Evolutionary conservation across 768 basidiomycete species (phyloP).

Genomic region (Hemileccinum rubropunctum): DNA sequence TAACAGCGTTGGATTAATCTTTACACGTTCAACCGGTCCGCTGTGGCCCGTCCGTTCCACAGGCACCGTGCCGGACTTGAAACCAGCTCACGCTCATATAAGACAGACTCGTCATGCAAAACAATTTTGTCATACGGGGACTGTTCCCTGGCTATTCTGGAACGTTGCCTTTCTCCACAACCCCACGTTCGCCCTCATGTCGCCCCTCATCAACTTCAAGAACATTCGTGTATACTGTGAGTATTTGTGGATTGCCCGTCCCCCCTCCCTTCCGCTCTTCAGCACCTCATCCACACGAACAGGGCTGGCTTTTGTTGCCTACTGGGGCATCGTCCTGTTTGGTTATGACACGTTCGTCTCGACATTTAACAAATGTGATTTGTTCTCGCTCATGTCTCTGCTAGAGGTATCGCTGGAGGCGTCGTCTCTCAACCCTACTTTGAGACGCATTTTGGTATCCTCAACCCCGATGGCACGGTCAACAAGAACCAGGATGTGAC

Average conservation of each 20-base stretch:
- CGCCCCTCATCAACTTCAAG: slow-evolving; percentile 31
- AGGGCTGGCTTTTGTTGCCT: slow-evolving; percentile 74
- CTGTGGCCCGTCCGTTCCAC: too few species aligned
- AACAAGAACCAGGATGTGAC: slow-evolving; percentile 42
- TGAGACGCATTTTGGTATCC: slow-evolving; percentile 57
- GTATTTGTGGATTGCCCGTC: slow-evolving; percentile 13
- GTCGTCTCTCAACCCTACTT: slow-evolving; percentile 67
- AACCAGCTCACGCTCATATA: too few species aligned
- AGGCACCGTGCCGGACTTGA: too few species aligned
- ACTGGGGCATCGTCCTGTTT: slow-evolving; percentile 81
- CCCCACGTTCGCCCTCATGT: too few species aligned
- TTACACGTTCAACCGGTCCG: too few species aligned
- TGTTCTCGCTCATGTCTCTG: not conserved
- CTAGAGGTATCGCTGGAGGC: slow-evolving; percentile 65
- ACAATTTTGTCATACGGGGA: too few species aligned
- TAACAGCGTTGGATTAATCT: too few species aligned
- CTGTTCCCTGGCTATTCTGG: too few species aligned
- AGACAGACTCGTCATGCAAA: too few species aligned
- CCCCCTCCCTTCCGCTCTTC: too few species aligned
- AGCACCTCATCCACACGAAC: not conserved
- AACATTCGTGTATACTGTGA: slow-evolving; percentile 68
- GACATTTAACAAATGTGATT: not conserved
- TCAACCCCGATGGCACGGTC: slow-evolving; percentile 40
- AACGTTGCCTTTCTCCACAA: too few species aligned
- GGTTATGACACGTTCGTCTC: slow-evolving; percentile 70